Conservation (phyloP, 352 stramenopile species). For the Pythium insidiosum region DNA sequence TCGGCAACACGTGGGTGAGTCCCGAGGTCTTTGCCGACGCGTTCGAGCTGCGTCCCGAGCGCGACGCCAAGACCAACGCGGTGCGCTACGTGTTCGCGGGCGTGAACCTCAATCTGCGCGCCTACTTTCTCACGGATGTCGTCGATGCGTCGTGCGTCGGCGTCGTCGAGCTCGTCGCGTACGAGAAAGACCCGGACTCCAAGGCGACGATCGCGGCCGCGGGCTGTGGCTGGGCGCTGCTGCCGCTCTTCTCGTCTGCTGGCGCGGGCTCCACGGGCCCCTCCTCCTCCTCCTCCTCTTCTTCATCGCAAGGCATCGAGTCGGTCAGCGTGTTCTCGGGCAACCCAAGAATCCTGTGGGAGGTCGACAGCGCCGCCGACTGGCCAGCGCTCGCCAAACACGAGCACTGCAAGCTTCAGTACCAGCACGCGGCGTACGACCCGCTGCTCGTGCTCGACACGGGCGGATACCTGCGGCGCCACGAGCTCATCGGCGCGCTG, state of each 20-base stretch:
- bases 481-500: slow-evolving; percentile 81
- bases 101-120: slow-evolving; percentile 50
- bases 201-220: slow-evolving; percentile 60
- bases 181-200: slow-evolving; percentile 76
- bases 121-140: slow-evolving; percentile 82
- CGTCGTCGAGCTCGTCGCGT: slow-evolving; percentile 91
- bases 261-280: slow-evolving; percentile 6
- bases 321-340: slow-evolving; percentile 62
- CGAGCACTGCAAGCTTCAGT: slow-evolving; percentile 57
- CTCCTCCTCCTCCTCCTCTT: slow-evolving; percentile 20
- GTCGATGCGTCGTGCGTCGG: slow-evolving; percentile 87
- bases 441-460: slow-evolving; percentile 39
- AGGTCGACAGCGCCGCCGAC: slow-evolving; percentile 28
- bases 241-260: slow-evolving; percentile 78
- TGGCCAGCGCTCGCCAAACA: slow-evolving; percentile 55
- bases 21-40: slow-evolving; percentile 48
- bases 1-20: slow-evolving; percentile 89
- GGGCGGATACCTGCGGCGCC: slow-evolving; percentile 57
- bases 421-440: slow-evolving; percentile 53
- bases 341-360: slow-evolving; percentile 63
- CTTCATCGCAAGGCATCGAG: slow-evolving; percentile 25
- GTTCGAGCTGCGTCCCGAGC: slow-evolving; percentile 40
- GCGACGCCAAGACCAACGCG: slow-evolving; percentile 29
- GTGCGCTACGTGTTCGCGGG: slow-evolving; percentile 46
- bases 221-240: slow-evolving; percentile 89